Evolutionary conservation across 306 rosid genomes (phyloP).

Genomic region (Ormosia semicastrata): DNA sequence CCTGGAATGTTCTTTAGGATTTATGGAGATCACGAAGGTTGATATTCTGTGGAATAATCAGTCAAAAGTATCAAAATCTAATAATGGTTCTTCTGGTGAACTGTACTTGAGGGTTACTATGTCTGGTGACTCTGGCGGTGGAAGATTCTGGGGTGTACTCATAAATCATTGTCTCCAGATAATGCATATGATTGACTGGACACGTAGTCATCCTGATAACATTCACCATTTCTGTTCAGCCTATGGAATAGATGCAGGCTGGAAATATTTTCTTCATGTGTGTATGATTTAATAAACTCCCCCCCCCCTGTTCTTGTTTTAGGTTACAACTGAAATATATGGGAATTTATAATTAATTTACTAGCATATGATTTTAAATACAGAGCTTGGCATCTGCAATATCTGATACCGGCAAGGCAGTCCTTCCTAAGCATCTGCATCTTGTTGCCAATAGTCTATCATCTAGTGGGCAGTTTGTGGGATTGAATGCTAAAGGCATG

Average conservation of each 20-base stretch:
- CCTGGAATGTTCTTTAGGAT: conserved; percentile 53
- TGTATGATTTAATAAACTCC: conserved; percentile 23
- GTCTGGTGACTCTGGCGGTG: conserved; percentile 43
- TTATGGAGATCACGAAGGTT: conserved; percentile 68
- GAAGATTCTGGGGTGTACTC: conserved; percentile 66
- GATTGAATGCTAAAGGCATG: conserved; percentile 77
- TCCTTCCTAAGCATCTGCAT: conserved; percentile 77
- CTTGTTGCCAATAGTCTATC: conserved; percentile 75
- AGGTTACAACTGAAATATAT: conserved; percentile 13
- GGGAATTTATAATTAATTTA: conserved; percentile 15
- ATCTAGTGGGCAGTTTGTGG: conserved; percentile 75
- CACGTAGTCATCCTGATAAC: conserved; percentile 91
- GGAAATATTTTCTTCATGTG: conserved; percentile 73
- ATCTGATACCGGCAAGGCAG: conserved; percentile 72
- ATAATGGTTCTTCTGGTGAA: conserved; percentile 57
- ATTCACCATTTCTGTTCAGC: conserved; percentile 60
- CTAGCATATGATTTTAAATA: conserved; percentile 29
- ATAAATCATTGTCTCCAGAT: conserved; percentile 58
- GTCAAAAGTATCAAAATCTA: conserved; percentile 45
- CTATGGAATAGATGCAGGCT: conserved; percentile 79
- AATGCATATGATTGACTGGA: conserved; percentile 86
- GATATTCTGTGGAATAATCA: conserved; percentile 76
- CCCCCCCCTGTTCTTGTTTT: not conserved
- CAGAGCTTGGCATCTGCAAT: conserved; percentile 75
- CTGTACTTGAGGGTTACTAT: conserved; percentile 74